Evolutionary conservation across 306 rosid genomes (phyloP), one percentile per base, ranked within the genome.

Genomic region (Corylus heterophylla): DNA sequence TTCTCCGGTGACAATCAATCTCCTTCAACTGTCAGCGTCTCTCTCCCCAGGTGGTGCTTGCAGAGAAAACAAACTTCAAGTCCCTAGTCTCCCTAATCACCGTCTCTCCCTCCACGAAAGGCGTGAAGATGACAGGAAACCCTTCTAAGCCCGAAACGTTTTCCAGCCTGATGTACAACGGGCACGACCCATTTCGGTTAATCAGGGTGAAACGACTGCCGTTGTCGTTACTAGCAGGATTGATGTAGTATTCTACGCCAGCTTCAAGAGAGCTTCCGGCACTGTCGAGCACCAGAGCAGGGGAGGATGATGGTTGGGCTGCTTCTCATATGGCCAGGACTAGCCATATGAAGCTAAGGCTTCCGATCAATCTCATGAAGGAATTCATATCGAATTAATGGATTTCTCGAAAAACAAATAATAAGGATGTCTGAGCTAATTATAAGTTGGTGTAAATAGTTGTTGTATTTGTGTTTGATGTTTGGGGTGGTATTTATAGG

Each of bases 141-240:
- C 91, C 93, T 9, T 64, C 6, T 1, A 31, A 4, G 22, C 85
- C 84, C 0, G 87, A 77, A 12, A 55, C 75, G 49, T 80, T 86
- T 44, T 85, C 84, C 72, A 85, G 92, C n/a, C 89, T 94, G 1
- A 76, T 92, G 4, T 77, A 76, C 0, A 76, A 2, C 2, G 93
- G 91, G 79, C 94, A 91, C 2, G 85, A 31, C 2, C 0, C 7
- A 13, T 74, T 91, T 22, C 83, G 56, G 31, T 11, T 0, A 20
- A 89, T 50, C 52, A 91, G 76, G 13, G 97, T 86, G 78, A 88
- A 71, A 8, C 74, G 84, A 29, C 92, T 92, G 3, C 97, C 92
- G 35, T 0, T 77, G 16, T 88, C 94, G 3, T 92, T 88, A 51
- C 85, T 87, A 3, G 89, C 91, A 0, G 92, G 93, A 39, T 78